These are phyloP conservation scores for Solanum hybrid DNA, from an alignment of 305 asterid genomes.

Conservation along the genomic window DNA sequence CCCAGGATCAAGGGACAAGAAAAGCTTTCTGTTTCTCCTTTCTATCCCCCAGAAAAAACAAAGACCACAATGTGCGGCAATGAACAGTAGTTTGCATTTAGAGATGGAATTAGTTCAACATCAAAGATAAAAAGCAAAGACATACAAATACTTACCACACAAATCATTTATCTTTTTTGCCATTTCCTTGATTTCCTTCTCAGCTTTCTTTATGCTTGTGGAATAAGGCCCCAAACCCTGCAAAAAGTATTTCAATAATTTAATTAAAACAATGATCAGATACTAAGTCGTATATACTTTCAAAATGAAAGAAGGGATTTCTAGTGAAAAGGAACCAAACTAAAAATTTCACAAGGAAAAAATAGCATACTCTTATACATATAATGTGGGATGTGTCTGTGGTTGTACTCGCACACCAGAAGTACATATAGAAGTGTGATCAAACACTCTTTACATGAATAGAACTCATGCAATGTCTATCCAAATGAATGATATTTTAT, in stretches of 20 bases:
- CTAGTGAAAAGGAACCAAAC: not conserved
- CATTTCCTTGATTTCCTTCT: conserved; percentile 18
- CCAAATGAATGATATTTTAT: not conserved
- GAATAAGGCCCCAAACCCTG: conserved; percentile 26
- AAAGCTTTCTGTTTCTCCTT: not conserved
- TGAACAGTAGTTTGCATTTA: not conserved
- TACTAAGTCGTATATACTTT: not conserved
- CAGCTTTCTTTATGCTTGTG: conserved; percentile 12
- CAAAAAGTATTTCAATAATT: not conserved
- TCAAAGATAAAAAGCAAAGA: not conserved
- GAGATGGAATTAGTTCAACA: not conserved
- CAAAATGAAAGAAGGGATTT: not conserved
- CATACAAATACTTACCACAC: conserved; percentile 10
- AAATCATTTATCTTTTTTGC: conserved; percentile 22
- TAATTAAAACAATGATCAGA: not conserved
- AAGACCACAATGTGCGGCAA: not conserved
- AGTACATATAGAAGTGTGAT: not conserved
- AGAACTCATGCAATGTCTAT: not conserved
- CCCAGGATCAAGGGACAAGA: not conserved
- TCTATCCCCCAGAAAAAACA: not conserved
- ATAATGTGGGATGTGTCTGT: not conserved
- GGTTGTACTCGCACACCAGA: not conserved
- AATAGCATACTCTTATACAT: not conserved
- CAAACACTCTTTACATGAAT: not conserved
- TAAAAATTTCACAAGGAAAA: not conserved